Evolutionary conservation across 164 flowering plant species (phyloP).

Genomic region (Amborella trichopoda): DNA sequence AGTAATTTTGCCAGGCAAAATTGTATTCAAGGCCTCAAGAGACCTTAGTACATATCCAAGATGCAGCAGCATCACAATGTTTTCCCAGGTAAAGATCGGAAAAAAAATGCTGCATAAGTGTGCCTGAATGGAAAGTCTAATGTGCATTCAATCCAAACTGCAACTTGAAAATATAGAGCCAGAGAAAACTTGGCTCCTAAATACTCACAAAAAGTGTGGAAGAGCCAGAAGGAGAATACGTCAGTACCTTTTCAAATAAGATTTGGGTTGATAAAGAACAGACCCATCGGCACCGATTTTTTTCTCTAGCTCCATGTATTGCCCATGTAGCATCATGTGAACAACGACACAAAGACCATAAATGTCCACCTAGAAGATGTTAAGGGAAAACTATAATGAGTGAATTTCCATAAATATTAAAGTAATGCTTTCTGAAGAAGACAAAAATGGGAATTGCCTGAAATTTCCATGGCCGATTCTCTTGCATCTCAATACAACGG

Average conservation of each 20-base stretch:
- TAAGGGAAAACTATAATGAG: no score
- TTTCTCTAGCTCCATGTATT: conserved; percentile 67
- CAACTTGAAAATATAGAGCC: background rate
- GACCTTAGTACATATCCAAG: background rate
- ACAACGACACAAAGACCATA: conserved; percentile 83
- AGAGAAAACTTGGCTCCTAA: background rate
- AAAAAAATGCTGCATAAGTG: no score
- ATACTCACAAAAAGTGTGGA: background rate
- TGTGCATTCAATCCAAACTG: no score
- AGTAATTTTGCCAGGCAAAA: no score
- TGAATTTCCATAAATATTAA: no score
- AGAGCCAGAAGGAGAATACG: background rate
- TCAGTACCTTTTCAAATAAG: conserved; percentile 51
- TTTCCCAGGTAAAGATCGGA: background rate
- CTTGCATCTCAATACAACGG: conserved; percentile 84
- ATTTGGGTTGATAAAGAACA: conserved; percentile 42
- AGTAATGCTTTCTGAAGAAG: no score
- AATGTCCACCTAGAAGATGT: conserved; percentile 52
- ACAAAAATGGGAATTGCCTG: conserved; percentile 50
- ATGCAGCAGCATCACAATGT: background rate
- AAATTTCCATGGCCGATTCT: conserved; percentile 70
- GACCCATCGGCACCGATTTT: conserved; percentile 44
- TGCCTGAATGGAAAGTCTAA: no score
- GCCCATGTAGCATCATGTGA: conserved; percentile 78
- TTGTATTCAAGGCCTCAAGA: no score